Base-by-base conservation (phyloP, 1,284 basidiomycete species). In the Hypsizygus ulmarius region DNA sequence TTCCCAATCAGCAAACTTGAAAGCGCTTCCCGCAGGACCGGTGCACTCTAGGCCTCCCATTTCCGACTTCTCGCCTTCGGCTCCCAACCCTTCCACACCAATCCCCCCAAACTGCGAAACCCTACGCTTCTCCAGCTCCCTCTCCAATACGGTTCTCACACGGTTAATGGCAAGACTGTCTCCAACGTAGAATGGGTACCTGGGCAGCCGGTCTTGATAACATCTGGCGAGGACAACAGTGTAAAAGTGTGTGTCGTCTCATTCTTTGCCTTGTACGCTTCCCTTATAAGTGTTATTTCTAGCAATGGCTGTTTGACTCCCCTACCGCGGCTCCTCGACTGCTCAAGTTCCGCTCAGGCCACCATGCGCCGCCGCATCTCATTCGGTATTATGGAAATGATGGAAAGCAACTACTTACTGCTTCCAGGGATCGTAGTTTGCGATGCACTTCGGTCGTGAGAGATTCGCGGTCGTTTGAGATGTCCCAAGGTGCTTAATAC, bases 231-330 rank as follows among this genome's bases (percentile, higher is more conserved):
- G 55, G 94, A 97, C 65, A 97, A 97, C 62, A 92, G 90, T 60
- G 80, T 97, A 50, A 96, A 96, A 77, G 91, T 93, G 45, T 40
- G 65, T 29, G 5, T 18, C 39, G n/a, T 36, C 15, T 11, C 30
- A 14, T 10, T 27, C 25, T 35, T 16, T 38, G 5, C 5, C 6
- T 35, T 6, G 2, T 18, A 9, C 11, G 16, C 12, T 21, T 3
- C 27, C 14, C 29, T 33, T 11, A 49, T 27, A 3, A 12, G 14
- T n/a, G 10, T 19, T 28, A n/a, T 15, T 40, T 39, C 16, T 59
- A 95, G 93, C 94, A 99, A 91, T 99, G 97, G 96, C 70, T 97
- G 39, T 97, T 97, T 59, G 97, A 99, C 64, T 89, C 93, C 0
- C 90, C 92, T 0, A 88, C 88, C 0, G 75, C 89, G 1, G 76